A percentile compares a stretch with the other conserved stretches of the same genome.
These are phyloP conservation scores for Colletotrichum sidae DNA, from an alignment of 2,329 filamentous ascomycete genomes.

Conservation along the genomic window DNA sequence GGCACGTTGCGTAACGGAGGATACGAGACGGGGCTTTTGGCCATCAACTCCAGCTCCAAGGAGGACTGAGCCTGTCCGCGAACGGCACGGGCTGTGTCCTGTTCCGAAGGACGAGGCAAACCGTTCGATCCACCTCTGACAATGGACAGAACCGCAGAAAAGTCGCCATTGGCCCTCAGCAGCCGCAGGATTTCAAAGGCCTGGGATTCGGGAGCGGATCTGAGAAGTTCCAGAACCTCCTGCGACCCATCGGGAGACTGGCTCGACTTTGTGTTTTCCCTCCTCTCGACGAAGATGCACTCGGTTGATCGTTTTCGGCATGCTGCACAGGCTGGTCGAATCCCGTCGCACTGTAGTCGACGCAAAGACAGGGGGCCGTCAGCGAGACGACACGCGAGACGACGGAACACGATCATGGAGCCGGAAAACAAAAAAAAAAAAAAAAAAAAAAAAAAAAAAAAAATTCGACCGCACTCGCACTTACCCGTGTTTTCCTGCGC, in stretches of 20 bases:
- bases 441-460: not conserved
- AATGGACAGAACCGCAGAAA: constrained; percentile 39
- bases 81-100: not conserved
- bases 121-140: constrained; percentile 30
- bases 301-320: constrained; percentile 36
- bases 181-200: constrained; percentile 38
- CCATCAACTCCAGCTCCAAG: constrained; percentile 42
- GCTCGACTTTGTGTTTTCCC: constrained; percentile 1
- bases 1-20: constrained; percentile 25
- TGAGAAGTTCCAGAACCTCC: constrained; percentile 43
- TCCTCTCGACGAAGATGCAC: constrained; percentile 40
- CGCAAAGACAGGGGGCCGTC: not conserved
- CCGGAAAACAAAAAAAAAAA: not conserved
- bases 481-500: constrained; percentile 41
- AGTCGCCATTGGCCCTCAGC: constrained; percentile 40
- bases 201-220: constrained; percentile 38
- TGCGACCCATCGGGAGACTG: not conserved
- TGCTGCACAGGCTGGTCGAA: constrained; percentile 38
- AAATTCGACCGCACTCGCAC: not conserved
- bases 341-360: constrained; percentile 38
- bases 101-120: not conserved
- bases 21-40: constrained; percentile 41
- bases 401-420: not conserved
- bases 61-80: constrained; percentile 7
- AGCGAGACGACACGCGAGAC: not conserved